Evolutionary conservation across 1,139 yeast species (phyloP).

Genomic region (Candida pseudoviswanathii): DNA sequence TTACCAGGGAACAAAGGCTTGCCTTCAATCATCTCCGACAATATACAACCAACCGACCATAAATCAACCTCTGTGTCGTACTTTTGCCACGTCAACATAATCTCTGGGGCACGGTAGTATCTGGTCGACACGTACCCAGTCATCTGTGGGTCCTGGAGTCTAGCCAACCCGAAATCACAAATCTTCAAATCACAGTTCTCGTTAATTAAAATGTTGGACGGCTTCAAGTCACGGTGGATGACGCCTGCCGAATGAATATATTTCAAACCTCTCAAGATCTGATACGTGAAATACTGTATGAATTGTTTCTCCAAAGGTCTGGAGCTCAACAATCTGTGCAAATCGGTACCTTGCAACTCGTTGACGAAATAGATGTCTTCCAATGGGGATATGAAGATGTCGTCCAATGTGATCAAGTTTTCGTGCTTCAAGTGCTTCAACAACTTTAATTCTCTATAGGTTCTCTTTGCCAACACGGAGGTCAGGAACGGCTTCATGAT

Average conservation of each 20-base stretch:
- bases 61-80: slow-evolving; percentile 98
- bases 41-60: slow-evolving; percentile 99
- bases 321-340: slow-evolving; percentile 86
- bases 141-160: slow-evolving; percentile 99
- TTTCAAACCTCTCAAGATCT: slow-evolving; percentile 88
- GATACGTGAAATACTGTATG: slow-evolving; percentile 94
- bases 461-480: slow-evolving; percentile 91
- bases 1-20: slow-evolving; percentile 98
- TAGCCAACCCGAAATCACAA: slow-evolving; percentile 95
- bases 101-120: slow-evolving; percentile 97
- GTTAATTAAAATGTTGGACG: slow-evolving; percentile 87
- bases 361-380: slow-evolving; percentile 98
- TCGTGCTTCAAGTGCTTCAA: slow-evolving; percentile 94
- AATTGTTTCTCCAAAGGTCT: slow-evolving; percentile 95
- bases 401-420: slow-evolving; percentile 89
- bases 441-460: slow-evolving; percentile 91
- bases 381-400: slow-evolving; percentile 89
- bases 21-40: slow-evolving; percentile 99
- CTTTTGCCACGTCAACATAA: slow-evolving; percentile 99
- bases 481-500: slow-evolving; percentile 97
- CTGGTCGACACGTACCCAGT: slow-evolving; percentile 97
- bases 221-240: slow-evolving; percentile 92
- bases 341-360: slow-evolving; percentile 94
- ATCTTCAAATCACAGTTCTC: slow-evolving; percentile 96
- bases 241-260: slow-evolving; percentile 98